Evolutionary conservation across 257 asterid species (phyloP), one percentile per base, ranked within the genome.

Genomic region (Mentha longifolia): DNA sequence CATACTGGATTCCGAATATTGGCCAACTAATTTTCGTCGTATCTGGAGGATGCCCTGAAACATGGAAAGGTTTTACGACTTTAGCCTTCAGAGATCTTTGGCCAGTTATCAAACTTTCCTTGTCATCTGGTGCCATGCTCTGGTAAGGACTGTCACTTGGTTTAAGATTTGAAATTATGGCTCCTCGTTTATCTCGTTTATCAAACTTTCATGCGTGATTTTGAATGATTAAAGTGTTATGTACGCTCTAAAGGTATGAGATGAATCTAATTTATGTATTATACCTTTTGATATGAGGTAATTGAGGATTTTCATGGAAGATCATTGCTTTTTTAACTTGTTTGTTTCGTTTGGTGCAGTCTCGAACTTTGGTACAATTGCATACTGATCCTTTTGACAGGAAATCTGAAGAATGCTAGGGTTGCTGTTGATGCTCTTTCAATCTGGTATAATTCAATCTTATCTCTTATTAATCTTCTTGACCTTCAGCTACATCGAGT

Each of bases 331-430:
- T 17, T 17, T 57, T 70, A 4, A 11, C 39, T 52, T 35, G 10
- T 5, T 57, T 57, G 37, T 50, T 65, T 59, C 59, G 22, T 73
- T 35, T 65, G 42, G 14, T 71, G 68, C 79, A 91, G 96, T 76
- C 86, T 91, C 39, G 96, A 91, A 49, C 75, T 91, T 3, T 91
- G 97, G 96, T 91, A 91, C 92, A 84, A 74, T 25, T 74, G 86
- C 52, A 79, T 87, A 76, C 78, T 88, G 66, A 71, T 91, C 77
- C 92, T 91, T 37, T 81, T 87, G 61, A 84, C 97, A 0, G 92
- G 97, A 54, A 85, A 88, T 56, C 50, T 91, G 74, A 76, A 74
- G 65, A 84, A 91, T 51, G 92, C 91, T 0, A 85, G 76, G 88
- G 86, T 88, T 33, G 94, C 76, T 64, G 79, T 88, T 56, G 83